Percentiles rank a stretch among this genome's conserved stretches.
These are phyloP conservation scores for Homolaphlyctis polyrhiza DNA, from an alignment of 371 early-diverging fungal species.

Conservation along the genomic window DNA sequence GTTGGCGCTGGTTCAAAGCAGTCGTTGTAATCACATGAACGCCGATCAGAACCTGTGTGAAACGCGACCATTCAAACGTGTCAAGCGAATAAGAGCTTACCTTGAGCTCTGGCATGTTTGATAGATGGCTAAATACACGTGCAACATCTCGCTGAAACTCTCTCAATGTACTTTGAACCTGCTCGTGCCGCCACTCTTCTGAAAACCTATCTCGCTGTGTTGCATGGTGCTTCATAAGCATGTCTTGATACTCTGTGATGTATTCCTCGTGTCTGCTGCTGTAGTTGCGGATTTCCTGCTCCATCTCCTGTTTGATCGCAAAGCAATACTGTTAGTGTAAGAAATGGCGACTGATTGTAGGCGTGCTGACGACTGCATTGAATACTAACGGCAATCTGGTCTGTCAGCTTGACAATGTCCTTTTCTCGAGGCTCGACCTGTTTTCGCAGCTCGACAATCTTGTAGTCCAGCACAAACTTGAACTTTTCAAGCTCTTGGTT, in stretches of 20 bases:
- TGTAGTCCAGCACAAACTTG: constrained; percentile 53
- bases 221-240: constrained; percentile 34
- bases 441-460: constrained; percentile 44
- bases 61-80: not conserved
- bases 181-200: constrained; percentile 1
- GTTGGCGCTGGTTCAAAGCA: not conserved
- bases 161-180: not conserved
- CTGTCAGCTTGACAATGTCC: constrained; percentile 33
- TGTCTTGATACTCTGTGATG: constrained; percentile 26
- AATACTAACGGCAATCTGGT: constrained; percentile 34
- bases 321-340: not conserved
- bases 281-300: constrained; percentile 38
- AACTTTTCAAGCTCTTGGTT: constrained; percentile 57
- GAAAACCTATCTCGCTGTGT: constrained; percentile 18
- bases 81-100: constrained; percentile 1
- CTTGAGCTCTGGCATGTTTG: constrained; percentile 2
- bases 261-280: constrained; percentile 32
- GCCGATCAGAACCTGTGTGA: not conserved
- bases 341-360: not conserved
- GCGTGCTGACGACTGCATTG: not conserved
- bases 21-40: not conserved
- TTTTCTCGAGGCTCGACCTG: constrained; percentile 49
- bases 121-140: not conserved
- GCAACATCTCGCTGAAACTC: constrained; percentile 6
- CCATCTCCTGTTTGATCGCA: constrained; percentile 31